phyloP scores from a whole-genome alignment of 768 basidiomycete species.

The Harrya chromipes region DNA sequence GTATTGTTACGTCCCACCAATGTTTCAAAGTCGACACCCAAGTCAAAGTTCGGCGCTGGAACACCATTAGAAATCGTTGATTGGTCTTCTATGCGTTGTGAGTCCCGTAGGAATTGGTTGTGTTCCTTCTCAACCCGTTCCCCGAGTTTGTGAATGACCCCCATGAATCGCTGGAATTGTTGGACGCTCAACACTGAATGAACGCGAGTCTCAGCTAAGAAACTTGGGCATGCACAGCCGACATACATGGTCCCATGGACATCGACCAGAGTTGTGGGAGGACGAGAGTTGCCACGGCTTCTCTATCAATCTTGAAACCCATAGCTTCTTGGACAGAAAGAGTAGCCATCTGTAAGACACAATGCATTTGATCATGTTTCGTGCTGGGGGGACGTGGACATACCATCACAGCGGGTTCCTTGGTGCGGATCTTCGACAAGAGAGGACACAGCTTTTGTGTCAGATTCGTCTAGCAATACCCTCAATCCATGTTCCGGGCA shows the following conservation, averaged over 20 bases:
- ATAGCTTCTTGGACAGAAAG: slow-evolving; percentile 91
- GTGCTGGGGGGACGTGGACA: background rate
- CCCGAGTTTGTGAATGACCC: slow-evolving; percentile 69
- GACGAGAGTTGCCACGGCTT: slow-evolving; percentile 86
- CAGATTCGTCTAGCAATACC: slow-evolving; percentile 61
- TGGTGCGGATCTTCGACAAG: slow-evolving; percentile 91
- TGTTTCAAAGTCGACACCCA: slow-evolving; percentile 80
- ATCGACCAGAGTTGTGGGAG: slow-evolving; percentile 94
- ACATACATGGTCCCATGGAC: slow-evolving; percentile 91
- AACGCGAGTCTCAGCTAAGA: background rate
- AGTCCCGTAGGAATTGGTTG: slow-evolving; percentile 86
- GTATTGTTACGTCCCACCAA: slow-evolving; percentile 64
- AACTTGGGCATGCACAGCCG: background rate
- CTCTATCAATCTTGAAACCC: slow-evolving; percentile 92
- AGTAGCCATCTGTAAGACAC: slow-evolving; percentile 67
- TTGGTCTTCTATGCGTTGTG: slow-evolving; percentile 84
- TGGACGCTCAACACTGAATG: slow-evolving; percentile 66
- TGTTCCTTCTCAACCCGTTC: slow-evolving; percentile 93
- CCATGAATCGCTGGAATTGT: slow-evolving; percentile 94
- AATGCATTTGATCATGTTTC: background rate
- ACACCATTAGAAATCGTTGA: slow-evolving; percentile 49
- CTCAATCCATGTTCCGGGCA: background rate
- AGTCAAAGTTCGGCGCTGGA: slow-evolving; percentile 35
- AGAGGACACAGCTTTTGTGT: slow-evolving; percentile 96
- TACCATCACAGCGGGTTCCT: slow-evolving; percentile 94